Evolutionary conservation across 768 basidiomycete species (phyloP).

Genomic region (Boletus speciosus): DNA sequence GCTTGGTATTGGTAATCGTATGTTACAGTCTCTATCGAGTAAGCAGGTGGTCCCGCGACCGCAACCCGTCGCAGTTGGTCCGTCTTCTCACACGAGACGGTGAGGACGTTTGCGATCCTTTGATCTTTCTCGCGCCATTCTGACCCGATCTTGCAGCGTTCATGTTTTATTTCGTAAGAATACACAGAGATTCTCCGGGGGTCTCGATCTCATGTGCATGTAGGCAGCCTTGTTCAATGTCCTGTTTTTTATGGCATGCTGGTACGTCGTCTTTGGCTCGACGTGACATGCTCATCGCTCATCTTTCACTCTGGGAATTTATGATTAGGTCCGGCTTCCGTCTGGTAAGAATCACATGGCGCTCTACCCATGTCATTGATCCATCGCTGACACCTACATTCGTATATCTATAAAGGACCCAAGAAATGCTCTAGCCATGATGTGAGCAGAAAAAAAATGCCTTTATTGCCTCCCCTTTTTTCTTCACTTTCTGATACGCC

Average conservation of each 20-base stretch:
- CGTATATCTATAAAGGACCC: conserved; percentile 10
- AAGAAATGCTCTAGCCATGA: conserved; percentile 6
- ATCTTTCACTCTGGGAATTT: background rate
- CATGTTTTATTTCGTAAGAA: conserved; percentile 15
- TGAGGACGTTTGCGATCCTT: conserved; percentile 1
- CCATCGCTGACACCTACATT: background rate
- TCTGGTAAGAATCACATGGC: conserved; percentile 2
- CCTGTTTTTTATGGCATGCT: conserved; percentile 6
- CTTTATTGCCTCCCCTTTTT: background rate
- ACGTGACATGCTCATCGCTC: background rate
- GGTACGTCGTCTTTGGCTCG: conserved; percentile 7
- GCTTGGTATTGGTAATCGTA: conserved; percentile 1
- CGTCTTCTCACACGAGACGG: conserved; percentile 24
- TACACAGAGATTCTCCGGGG: background rate
- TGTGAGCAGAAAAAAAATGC: conserved; percentile 2
- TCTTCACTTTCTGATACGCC: background rate
- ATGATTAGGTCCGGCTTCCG: conserved; percentile 7
- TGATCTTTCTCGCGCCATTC: background rate
- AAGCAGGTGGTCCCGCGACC: background rate
- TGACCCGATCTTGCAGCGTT: conserved; percentile 6
- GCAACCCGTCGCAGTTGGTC: conserved; percentile 10
- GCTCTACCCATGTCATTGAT: background rate
- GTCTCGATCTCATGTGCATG: background rate
- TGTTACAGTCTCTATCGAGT: conserved; percentile 1
- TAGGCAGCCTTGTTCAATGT: conserved; percentile 9